These are phyloP conservation scores for Medicago lupulina DNA, from an alignment of 306 rosid species.

Conservation along the genomic window DNA sequence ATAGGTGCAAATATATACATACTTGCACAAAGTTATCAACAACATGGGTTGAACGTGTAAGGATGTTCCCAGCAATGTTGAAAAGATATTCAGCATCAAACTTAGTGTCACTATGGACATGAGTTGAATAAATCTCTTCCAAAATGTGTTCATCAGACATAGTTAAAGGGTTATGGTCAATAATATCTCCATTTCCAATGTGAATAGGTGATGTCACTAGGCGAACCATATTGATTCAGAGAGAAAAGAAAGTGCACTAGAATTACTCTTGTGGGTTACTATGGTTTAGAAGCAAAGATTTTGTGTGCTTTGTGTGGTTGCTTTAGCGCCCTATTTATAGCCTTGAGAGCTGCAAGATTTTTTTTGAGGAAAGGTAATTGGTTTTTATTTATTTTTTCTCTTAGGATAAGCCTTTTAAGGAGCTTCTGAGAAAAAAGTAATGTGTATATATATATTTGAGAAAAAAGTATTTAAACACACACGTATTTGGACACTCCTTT, in stretches of 20 bases:
- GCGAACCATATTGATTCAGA: slow-evolving; percentile 31
- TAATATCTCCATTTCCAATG: neutral
- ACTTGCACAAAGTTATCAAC: slow-evolving; percentile 55
- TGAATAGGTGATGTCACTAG: slow-evolving; percentile 14
- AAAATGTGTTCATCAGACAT: slow-evolving; percentile 50
- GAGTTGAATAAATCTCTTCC: slow-evolving; percentile 50
- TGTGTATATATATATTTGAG: too few species aligned
- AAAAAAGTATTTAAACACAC: too few species aligned
- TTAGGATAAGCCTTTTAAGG: too few species aligned
- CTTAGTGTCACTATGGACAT: slow-evolving; percentile 48
- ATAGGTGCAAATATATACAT: neutral
- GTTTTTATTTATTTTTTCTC: too few species aligned
- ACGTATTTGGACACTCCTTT: too few species aligned
- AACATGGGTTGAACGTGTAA: slow-evolving; percentile 45
- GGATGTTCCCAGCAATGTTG: slow-evolving; percentile 46
- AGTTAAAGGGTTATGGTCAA: slow-evolving; percentile 43
- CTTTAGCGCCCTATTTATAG: slow-evolving; percentile 34
- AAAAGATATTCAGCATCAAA: slow-evolving; percentile 57
- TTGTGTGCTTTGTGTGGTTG: neutral
- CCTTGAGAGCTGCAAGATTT: neutral
- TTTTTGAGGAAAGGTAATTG: too few species aligned
- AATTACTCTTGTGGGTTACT: neutral
- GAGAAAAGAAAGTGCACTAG: too few species aligned
- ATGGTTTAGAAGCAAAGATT: neutral
- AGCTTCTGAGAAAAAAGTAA: too few species aligned